Evolutionary conservation across 345 rosid species (phyloP).

Genomic region (Populus alba): DNA sequence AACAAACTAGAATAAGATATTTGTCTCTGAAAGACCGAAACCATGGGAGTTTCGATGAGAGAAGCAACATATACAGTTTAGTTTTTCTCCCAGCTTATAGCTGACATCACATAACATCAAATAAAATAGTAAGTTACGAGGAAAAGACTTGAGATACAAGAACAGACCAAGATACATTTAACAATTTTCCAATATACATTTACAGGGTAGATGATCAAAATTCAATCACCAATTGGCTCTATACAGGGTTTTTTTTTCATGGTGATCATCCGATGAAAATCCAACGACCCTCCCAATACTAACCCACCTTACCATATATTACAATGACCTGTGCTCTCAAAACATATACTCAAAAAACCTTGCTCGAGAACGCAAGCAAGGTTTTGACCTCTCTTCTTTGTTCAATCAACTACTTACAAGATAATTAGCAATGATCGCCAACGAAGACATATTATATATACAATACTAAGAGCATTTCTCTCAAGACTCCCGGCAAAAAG

Average conservation of each 20-base stretch:
- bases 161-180: background rate
- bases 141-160: background rate
- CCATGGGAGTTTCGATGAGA: background rate
- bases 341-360: background rate
- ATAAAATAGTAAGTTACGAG: background rate
- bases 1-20: no score
- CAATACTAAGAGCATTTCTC: conserved; percentile 27
- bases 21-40: background rate
- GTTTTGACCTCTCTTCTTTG: conserved; percentile 11
- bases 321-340: conserved; percentile 36
- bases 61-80: background rate
- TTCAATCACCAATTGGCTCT: conserved; percentile 35
- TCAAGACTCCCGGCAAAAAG: conserved; percentile 27
- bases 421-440: conserved; percentile 33
- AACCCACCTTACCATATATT: conserved; percentile 29
- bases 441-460: conserved; percentile 28
- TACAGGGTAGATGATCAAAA: conserved; percentile 29
- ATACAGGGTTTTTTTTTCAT: conserved; percentile 26
- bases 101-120: background rate
- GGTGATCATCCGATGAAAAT: conserved; percentile 26
- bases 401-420: conserved; percentile 44
- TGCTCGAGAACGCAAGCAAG: conserved; percentile 14
- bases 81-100: background rate
- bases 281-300: conserved; percentile 6
- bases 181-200: conserved; percentile 27